phyloP scores from a whole-genome alignment of 805 yeast genomes.

The Starmerella riodocensis region DNA sequence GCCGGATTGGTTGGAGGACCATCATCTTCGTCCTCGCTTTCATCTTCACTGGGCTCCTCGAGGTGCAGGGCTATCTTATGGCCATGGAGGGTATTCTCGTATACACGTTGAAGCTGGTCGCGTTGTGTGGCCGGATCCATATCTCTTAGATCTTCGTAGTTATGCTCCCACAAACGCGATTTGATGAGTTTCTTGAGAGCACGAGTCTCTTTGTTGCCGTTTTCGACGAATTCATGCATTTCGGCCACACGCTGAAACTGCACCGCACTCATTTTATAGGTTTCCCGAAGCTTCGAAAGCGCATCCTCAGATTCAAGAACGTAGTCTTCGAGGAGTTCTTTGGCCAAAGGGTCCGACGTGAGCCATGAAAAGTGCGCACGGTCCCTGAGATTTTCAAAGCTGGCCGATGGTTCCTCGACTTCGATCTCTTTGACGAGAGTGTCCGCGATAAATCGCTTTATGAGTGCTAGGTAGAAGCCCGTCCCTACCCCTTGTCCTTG shows the following conservation, averaged over 20 bases:
- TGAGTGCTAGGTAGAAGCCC: conserved; percentile 43
- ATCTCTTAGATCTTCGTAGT: conserved; percentile 60
- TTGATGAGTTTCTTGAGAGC: conserved; percentile 49
- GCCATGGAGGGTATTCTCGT: conserved; percentile 25
- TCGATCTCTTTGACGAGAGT: conserved; percentile 52
- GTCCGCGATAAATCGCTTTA: conserved; percentile 44
- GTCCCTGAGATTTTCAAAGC: conserved; percentile 83
- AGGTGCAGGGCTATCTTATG: conserved; percentile 11
- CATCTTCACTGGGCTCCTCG: conserved; percentile 4
- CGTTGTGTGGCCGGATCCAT: conserved; percentile 70
- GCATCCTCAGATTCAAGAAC: conserved; percentile 27
- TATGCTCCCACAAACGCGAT: conserved; percentile 60
- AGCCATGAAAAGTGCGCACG: conserved; percentile 55
- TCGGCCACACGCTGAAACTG: conserved; percentile 71
- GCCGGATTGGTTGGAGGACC: conserved; percentile 2
- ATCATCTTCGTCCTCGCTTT: conserved; percentile 10
- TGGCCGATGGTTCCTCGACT: conserved; percentile 89
- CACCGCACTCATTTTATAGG: conserved; percentile 54
- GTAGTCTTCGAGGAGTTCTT: conserved; percentile 14
- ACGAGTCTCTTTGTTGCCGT: conserved; percentile 18
- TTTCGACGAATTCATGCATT: conserved; percentile 44
- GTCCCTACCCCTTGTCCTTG: conserved; percentile 63
- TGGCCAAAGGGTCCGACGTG: conserved; percentile 18
- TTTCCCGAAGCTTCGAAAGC: conserved; percentile 29
- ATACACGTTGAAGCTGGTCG: conserved; percentile 55